phyloP scores from a whole-genome alignment of 2,329 filamentous ascomycete species.

The Colletotrichum sojae region DNA sequence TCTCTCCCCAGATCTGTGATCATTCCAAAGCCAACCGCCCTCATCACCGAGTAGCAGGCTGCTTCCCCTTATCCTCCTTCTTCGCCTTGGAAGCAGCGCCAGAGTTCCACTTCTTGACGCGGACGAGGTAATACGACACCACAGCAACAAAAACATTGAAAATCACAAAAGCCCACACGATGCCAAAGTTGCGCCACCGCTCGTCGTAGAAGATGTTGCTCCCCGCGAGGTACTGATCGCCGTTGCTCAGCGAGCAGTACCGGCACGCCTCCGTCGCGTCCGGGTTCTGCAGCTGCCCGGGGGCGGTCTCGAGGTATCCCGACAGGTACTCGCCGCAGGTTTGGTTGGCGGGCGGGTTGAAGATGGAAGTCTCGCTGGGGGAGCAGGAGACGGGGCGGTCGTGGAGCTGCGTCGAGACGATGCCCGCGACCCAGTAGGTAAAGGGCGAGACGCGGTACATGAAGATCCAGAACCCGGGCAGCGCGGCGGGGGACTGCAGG shows the following conservation, averaged over 20 bases:
- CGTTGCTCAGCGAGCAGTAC: slow-evolving; percentile 76
- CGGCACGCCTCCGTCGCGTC: slow-evolving; percentile 69
- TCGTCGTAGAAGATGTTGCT: slow-evolving; percentile 65
- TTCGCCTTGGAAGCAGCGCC: slow-evolving; percentile 25
- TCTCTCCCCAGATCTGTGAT: not conserved
- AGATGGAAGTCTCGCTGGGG: slow-evolving; percentile 71
- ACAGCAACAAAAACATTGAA: slow-evolving; percentile 75
- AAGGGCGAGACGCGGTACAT: slow-evolving; percentile 80
- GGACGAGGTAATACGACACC: slow-evolving; percentile 71
- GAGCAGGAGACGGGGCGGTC: slow-evolving; percentile 67
- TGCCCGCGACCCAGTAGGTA: slow-evolving; percentile 78
- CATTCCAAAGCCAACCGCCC: not conserved
- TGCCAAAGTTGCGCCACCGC: slow-evolving; percentile 78
- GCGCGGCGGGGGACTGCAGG: slow-evolving; percentile 67
- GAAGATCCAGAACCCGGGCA: slow-evolving; percentile 83
- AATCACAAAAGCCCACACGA: slow-evolving; percentile 76
- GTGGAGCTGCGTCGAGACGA: slow-evolving; percentile 76
- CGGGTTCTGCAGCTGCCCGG: slow-evolving; percentile 75
- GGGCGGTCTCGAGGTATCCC: slow-evolving; percentile 63
- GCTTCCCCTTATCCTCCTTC: slow-evolving; percentile 32
- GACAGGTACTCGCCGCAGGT: slow-evolving; percentile 76
- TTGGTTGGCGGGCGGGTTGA: slow-evolving; percentile 73
- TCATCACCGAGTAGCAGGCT: slow-evolving; percentile 6
- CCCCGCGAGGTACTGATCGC: slow-evolving; percentile 70
- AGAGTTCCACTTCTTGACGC: slow-evolving; percentile 37